Conservation (phyloP, 768 basidiomycete genomes). For the Tephrocybe sp. region DNA sequence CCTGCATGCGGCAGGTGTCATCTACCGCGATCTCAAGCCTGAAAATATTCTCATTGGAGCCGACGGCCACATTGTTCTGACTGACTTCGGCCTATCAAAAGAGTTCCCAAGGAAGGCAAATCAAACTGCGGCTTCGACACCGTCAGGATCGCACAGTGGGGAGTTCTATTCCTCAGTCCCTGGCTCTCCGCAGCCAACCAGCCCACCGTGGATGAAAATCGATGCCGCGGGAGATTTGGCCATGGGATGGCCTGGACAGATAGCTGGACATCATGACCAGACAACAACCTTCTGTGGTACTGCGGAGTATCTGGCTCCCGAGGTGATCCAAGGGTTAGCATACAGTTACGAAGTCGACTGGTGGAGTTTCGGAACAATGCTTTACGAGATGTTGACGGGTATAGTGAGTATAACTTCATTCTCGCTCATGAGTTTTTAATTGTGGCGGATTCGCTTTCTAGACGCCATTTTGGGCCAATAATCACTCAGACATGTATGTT, state of each 20-base stretch:
- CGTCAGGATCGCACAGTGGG: conserved; percentile 44
- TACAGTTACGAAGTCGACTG: conserved; percentile 97
- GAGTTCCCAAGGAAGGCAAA: conserved; percentile 70
- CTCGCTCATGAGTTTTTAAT: background rate
- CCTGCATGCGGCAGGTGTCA: conserved; percentile 90
- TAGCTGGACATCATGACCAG: conserved; percentile 52
- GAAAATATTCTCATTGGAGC: conserved; percentile 95
- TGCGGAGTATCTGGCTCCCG: conserved; percentile 96
- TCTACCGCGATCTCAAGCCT: conserved; percentile 96
- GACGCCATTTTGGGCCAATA: conserved; percentile 93
- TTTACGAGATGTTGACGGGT: conserved; percentile 96
- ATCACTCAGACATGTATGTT: conserved; percentile 94
- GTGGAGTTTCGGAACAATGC: conserved; percentile 98
- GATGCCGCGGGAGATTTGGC: conserved; percentile 55
- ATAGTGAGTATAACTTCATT: conserved; percentile 62
- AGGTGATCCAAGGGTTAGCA: conserved; percentile 88
- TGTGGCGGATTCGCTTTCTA: conserved; percentile 29
- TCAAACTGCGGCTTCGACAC: conserved; percentile 57
- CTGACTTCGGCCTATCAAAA: conserved; percentile 95
- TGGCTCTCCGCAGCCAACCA: conserved; percentile 39
- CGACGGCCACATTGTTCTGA: conserved; percentile 95
- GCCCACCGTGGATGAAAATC: conserved; percentile 80
- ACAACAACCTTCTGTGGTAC: conserved; percentile 93
- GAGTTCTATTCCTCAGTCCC: conserved; percentile 60
- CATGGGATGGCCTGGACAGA: conserved; percentile 57